Evolutionary conservation across 2,329 filamentous ascomycete genomes (phyloP), one percentile per base, ranked within the genome.

Genomic region (Penicillium sp.): DNA sequence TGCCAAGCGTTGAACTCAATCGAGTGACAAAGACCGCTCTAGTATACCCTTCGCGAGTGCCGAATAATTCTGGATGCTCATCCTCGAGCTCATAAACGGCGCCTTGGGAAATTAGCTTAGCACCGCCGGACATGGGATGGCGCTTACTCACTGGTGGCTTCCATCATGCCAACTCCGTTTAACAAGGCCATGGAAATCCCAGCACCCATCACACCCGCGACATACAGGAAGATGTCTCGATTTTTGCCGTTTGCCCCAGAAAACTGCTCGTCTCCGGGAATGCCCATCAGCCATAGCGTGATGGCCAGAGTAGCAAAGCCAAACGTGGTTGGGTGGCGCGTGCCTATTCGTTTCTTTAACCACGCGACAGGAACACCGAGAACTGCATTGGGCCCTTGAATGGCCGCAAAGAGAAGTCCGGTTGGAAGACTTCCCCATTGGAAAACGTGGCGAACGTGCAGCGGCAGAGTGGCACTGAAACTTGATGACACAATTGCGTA

Each of bases 301-400:
- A 65, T 56, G 4, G 63, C 63, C 5, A 72, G 50, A 1, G 58
- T 31, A 3, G 66, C 26, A 33, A 68, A 72, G 0, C 70, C 70
- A 14, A 66, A 45, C 10, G 64, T 63, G 19, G 62, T 66, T 6
- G 69, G 62, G 33, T 62, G 52, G 19, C 64, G 64, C 1, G 63
- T 68, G 4, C 69, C 70, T 22, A 66, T 54, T 10, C 57, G 57
- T 49, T 69, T 63, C 24, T 69, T 69, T 48, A 80, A 63, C 73
- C 75, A 77, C 13, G 83, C 86, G 1, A 85, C 79, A 0, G 86
- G 45, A 0, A 88, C 87, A 0, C 83, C 82, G 2, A 84, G 61
- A 64, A 51, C 13, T 3, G n/a, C 29, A 9, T 19, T 22, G 11
- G 48, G 48, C n/a, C n/a, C 24, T 21, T 51, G 35, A 8, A 51